Evolutionary conservation across 768 basidiomycete genomes (phyloP), one percentile per base, ranked within the genome.

Genomic region (Pisolithus microcarpus): DNA sequence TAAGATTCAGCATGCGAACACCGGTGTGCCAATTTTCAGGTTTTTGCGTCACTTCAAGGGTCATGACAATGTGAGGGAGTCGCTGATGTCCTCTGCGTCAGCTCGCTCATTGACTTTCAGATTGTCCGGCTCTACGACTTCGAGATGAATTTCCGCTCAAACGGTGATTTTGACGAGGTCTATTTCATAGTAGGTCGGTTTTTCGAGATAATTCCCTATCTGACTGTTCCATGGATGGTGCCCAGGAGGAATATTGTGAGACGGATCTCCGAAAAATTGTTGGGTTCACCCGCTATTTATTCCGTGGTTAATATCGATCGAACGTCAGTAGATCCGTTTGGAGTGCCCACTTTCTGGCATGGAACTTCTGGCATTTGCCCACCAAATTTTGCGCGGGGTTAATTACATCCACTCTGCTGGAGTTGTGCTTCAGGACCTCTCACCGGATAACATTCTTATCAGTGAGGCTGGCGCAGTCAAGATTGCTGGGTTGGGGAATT

Each of bases 11-110:
- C 34, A 34, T 15, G 34, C 13, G 26, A 23, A 44, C 18, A 30
- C 10, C 26, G 16, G n/a, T 16, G 28, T 16, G 24, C 4, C 43
- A 24, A 44, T 44, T n/a, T 44, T 26, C 24, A 44, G 43, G 43
- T 44, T 44, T 30, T n/a, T 44, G 26, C 43, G 43, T n/a, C 43
- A 44, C 43, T 44, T 44, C 26, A 44, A 44, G 43, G 43, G 43
- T 3, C 43, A 44, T 24, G 43, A 44, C 43, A 44, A 44, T 26
- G 43, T 44, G 43, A 44, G 43, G 26, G 6, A 15, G 16, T 44
- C 15, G 16, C 28, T 44, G 7, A 15, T 5, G 16, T 13, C 15
- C 28, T 44, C 43, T 7, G 24, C 7, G 4, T 1, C 8, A 44
- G 23, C n/a, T 13, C 13, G 23, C 43, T 44, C 43, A 26, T 6